A percentile compares a stretch with the other conserved stretches of the same genome.
These are phyloP conservation scores for Ophiostoma pallidulum DNA, from an alignment of 2,329 filamentous ascomycete species.

Conservation along the genomic window DNA sequence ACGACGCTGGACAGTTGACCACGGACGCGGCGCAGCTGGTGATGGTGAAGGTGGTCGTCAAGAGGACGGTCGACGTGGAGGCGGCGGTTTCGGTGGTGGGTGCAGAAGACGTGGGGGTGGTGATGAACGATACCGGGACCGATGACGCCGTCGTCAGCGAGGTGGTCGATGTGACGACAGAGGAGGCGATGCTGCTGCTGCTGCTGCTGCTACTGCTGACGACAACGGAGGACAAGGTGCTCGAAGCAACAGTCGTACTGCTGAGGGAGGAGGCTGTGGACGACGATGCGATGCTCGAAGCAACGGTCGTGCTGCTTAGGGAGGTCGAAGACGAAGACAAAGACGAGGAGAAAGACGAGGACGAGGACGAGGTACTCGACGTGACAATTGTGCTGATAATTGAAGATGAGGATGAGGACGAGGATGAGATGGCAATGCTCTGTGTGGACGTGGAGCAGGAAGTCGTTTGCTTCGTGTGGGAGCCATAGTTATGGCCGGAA, in stretches of 20 bases:
- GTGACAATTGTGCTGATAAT: too few relatives aligned
- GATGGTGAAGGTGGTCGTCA: conserved; percentile 23
- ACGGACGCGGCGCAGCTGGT: conserved; percentile 23
- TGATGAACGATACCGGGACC: neutral
- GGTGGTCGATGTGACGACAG: neutral
- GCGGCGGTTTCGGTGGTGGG: neutral
- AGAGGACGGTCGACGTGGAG: conserved; percentile 18
- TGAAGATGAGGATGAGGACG: neutral
- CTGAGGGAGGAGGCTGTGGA: neutral
- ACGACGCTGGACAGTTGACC: conserved; percentile 23
- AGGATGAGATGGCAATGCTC: neutral
- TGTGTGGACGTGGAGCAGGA: too few relatives aligned
- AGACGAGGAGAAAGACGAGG: too few relatives aligned
- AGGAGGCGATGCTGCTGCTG: neutral
- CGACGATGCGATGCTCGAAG: neutral
- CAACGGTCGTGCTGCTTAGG: too few relatives aligned
- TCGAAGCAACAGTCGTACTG: neutral
- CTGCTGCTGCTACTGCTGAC: neutral
- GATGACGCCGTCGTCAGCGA: neutral
- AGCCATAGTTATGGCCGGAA: neutral
- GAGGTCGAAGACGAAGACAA: too few relatives aligned
- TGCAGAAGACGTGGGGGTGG: neutral
- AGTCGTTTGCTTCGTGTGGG: too few relatives aligned
- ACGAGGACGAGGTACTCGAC: too few relatives aligned
- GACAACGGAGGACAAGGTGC: neutral